Base-by-base conservation (phyloP, 177 flowering plant genomes). In the Vitis hybrid region DNA sequence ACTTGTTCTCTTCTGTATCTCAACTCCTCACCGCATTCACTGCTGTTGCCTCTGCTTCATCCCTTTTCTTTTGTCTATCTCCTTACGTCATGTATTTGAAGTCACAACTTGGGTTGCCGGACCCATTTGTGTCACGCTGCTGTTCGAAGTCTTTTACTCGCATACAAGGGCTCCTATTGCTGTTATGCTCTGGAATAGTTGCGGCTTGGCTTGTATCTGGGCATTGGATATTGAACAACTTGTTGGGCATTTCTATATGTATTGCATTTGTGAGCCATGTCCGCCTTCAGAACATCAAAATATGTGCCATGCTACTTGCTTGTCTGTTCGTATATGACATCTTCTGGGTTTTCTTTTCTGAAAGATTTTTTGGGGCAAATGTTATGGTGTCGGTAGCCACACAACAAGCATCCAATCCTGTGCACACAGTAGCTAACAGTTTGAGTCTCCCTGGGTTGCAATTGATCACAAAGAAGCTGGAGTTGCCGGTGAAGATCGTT, bases 351-450 rank as follows among this genome's bases (percentile, higher is more conserved):
- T 95, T 90, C 84, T 93, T 81, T 77, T 95, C 99, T 2, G 98
- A 95, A 85, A 90, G 89, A 69, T 82, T 95, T 71, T 95, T 95
- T 74, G 99, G 98, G 27, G 97, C 90, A 59, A 95, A 95, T 77
- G 99, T 95, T 65, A 93, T 93, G 99, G 98, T 93, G 46, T 88
- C 98, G 0, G 97, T 93, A 56, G 99, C 98, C 21, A 95, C 97
- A 18, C 93, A 90, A 66, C 92, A 90, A 72, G 99, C 99, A 60
- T 86, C 97, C 54, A 95, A 95, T 78, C 98, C 99, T 55, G 89
- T 93, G 60, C 99, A 95, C 75, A 93, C 93, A 2, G 97, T 95
- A 55, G 98, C 94, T 19, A 81, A 83, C 76, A 87, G 90, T 80
- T 83, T 95, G 82, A 93, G 87, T 71, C 93, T 95, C 82, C 98